Conservation (phyloP, 805 yeast species). For the Hanseniaspora vineae region DNA sequence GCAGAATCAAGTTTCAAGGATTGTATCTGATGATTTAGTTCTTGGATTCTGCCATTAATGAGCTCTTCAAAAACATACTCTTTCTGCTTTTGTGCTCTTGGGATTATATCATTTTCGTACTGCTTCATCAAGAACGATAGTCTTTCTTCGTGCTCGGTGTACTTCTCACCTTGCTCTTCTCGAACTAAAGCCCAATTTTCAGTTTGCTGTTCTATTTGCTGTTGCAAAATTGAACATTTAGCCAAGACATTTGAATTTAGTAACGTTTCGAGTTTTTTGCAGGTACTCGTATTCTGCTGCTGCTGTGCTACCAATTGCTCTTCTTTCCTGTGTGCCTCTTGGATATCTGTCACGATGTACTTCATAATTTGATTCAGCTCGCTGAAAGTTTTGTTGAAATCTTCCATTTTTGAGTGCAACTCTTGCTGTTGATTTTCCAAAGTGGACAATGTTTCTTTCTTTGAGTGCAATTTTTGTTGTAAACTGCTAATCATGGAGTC, state of each 20-base stretch:
- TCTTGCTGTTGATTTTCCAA: slow-evolving; percentile 39
- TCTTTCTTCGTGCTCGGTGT: slow-evolving; percentile 32
- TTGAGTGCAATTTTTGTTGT: slow-evolving; percentile 30
- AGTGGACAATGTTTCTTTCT: slow-evolving; percentile 25
- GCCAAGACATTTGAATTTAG: slow-evolving; percentile 28
- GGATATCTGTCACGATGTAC: slow-evolving; percentile 35
- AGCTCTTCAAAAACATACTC: slow-evolving; percentile 29
- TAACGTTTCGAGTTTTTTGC: slow-evolving; percentile 26
- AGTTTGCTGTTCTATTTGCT: slow-evolving; percentile 39
- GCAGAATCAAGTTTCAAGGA: slow-evolving; percentile 33
- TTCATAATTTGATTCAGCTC: slow-evolving; percentile 20
- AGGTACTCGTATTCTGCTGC: slow-evolving; percentile 33
- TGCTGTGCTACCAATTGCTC: slow-evolving; percentile 35
- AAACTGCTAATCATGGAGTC: slow-evolving; percentile 41
- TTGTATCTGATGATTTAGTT: slow-evolving; percentile 18
- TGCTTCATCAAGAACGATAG: slow-evolving; percentile 32
- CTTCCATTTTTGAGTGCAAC: slow-evolving; percentile 40
- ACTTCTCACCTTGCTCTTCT: slow-evolving; percentile 30
- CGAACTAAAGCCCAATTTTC: slow-evolving; percentile 35
- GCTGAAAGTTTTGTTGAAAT: slow-evolving; percentile 31
- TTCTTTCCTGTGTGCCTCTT: slow-evolving; percentile 26
- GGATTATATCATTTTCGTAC: slow-evolving; percentile 35
- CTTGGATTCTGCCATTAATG: slow-evolving; percentile 28
- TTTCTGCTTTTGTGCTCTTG: slow-evolving; percentile 36
- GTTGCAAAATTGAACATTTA: slow-evolving; percentile 27